These are phyloP conservation scores for Vicia villosa DNA, from an alignment of 306 rosid species.

Conservation along the genomic window DNA sequence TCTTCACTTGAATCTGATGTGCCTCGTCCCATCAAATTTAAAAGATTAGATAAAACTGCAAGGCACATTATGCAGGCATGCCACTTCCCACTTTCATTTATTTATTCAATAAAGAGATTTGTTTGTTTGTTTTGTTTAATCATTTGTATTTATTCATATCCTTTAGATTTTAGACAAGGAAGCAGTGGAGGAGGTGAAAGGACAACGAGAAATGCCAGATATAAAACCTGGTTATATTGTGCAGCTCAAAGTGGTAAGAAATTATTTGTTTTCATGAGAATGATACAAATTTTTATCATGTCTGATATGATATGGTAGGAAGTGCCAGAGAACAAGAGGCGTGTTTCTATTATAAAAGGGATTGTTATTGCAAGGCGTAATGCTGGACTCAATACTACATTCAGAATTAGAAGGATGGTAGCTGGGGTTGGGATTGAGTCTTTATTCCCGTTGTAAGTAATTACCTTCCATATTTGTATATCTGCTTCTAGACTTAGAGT, in stretches of 20 bases:
- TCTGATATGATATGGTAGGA: constrained; percentile 55
- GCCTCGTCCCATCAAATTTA: constrained; percentile 77
- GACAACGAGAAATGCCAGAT: constrained; percentile 72
- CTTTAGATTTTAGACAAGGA: constrained; percentile 88
- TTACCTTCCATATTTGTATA: constrained; percentile 28
- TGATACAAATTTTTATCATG: constrained; percentile 1
- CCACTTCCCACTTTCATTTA: constrained; percentile 13
- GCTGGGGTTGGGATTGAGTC: constrained; percentile 93
- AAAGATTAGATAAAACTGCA: constrained; percentile 89
- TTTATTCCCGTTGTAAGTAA: constrained; percentile 74
- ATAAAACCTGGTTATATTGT: constrained; percentile 92
- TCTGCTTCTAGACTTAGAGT: background rate
- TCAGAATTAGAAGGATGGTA: constrained; percentile 83
- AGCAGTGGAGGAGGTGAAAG: constrained; percentile 73
- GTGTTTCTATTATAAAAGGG: constrained; percentile 81
- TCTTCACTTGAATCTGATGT: constrained; percentile 41
- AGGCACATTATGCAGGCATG: constrained; percentile 94
- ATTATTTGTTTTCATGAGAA: background rate
- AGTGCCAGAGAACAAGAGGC: constrained; percentile 98
- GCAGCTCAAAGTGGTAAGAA: constrained; percentile 93
- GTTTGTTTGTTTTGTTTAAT: constrained; percentile 4
- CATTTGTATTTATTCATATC: constrained; percentile 32
- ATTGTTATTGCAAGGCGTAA: constrained; percentile 91
- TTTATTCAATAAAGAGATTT: constrained; percentile 1
- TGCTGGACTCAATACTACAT: constrained; percentile 77